These are phyloP conservation scores for Grosmannia serpens DNA, from an alignment of 2,329 filamentous ascomycete species.

Conservation along the genomic window DNA sequence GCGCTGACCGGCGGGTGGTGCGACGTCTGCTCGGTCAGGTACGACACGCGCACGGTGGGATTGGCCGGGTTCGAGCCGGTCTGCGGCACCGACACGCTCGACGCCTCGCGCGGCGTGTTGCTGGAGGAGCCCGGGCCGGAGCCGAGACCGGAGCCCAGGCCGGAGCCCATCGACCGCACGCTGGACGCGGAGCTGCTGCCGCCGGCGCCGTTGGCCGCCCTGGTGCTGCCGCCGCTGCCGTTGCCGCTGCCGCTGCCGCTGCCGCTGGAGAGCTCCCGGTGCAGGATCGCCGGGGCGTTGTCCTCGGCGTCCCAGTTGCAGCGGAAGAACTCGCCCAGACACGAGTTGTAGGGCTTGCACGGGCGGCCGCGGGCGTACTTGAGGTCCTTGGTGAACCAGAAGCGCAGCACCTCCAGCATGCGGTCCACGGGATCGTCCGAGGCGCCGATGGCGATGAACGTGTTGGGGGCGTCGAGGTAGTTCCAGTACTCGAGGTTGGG, in stretches of 20 bases:
- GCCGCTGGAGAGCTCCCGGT: slow-evolving; percentile 24
- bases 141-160: slow-evolving; percentile 16
- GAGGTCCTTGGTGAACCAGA: slow-evolving; percentile 98
- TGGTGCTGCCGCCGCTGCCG: slow-evolving; percentile 15
- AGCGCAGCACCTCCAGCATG: slow-evolving; percentile 87
- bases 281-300: slow-evolving; percentile 54
- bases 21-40: slow-evolving; percentile 93
- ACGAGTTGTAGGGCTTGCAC: slow-evolving; percentile 98
- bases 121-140: slow-evolving; percentile 21
- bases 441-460: slow-evolving; percentile 72
- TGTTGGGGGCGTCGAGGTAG: slow-evolving; percentile 89
- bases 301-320: slow-evolving; percentile 94
- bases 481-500: slow-evolving; percentile 99
- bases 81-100: slow-evolving; percentile 39
- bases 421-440: slow-evolving; percentile 85
- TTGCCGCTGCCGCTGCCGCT: not conserved
- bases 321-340: slow-evolving; percentile 93
- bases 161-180: slow-evolving; percentile 26
- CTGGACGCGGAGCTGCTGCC: slow-evolving; percentile 33
- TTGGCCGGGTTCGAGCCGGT: slow-evolving; percentile 29
- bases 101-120: slow-evolving; percentile 22
- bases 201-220: too few species aligned
- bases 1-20: slow-evolving; percentile 96
- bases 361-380: slow-evolving; percentile 98
- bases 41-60: slow-evolving; percentile 66